Percentiles rank a stretch among this genome's conserved stretches.
Conservation (phyloP, 116 monocot genomes). For the Trichopus zeylanicus region DNA sequence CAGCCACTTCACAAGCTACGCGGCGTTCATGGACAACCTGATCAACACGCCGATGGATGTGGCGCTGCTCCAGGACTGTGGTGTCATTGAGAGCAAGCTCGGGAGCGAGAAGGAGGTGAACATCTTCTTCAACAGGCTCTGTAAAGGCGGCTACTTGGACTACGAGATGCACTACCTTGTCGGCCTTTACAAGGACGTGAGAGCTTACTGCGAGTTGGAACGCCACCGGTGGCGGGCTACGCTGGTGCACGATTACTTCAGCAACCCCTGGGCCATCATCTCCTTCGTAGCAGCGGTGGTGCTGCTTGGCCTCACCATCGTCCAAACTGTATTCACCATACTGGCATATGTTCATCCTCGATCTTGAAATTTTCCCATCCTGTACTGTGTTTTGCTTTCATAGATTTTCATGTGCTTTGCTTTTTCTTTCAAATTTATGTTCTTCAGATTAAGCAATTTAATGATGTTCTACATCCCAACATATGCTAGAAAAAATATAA, state of each 20-base stretch:
- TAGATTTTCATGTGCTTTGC: too few relatives aligned
- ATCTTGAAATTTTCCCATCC: too few relatives aligned
- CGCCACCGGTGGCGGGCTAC: conserved; percentile 10
- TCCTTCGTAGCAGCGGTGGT: conserved; percentile 9
- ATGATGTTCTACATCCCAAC: too few relatives aligned
- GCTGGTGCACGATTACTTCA: conserved; percentile 16
- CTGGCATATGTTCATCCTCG: not conserved
- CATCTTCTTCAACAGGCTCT: conserved; percentile 6
- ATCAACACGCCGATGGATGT: conserved; percentile 11
- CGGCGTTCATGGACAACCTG: conserved; percentile 11
- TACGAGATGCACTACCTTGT: conserved; percentile 2
- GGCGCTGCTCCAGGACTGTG: conserved; percentile 2
- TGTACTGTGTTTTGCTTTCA: too few relatives aligned
- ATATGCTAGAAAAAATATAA: too few relatives aligned
- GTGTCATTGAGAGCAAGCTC: conserved; percentile 5
- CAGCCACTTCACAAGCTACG: conserved; percentile 6
- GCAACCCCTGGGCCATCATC: conserved; percentile 25
- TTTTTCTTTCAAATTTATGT: too few relatives aligned
- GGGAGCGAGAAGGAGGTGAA: conserved; percentile 12
- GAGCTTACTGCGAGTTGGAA: not conserved
- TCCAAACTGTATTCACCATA: conserved; percentile 11
- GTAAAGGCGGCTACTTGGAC: not conserved
- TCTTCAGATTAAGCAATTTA: too few relatives aligned
- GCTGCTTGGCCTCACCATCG: conserved; percentile 13
- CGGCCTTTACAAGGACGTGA: conserved; percentile 11